Evolutionary conservation across 2,329 filamentous ascomycete genomes (phyloP).

Genomic region (Hawksworthiomyces lignivorus): DNA sequence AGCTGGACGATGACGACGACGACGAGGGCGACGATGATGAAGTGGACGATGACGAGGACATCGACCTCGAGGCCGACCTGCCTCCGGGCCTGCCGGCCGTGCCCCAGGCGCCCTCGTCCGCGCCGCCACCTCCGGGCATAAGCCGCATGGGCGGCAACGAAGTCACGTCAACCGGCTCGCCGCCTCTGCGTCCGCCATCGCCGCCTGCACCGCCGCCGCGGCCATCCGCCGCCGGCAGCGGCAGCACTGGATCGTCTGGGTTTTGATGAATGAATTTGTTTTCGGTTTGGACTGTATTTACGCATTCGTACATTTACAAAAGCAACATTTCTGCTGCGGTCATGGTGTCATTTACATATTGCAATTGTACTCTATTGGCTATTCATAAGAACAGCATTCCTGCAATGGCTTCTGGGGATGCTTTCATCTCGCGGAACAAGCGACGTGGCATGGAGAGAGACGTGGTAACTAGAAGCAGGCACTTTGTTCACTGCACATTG

Average conservation of each 20-base stretch:
- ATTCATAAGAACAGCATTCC: too few relatives aligned
- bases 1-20: neutral
- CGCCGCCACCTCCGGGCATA: conserved; percentile 13
- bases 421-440: too few relatives aligned
- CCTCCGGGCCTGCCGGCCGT: conserved; percentile 7
- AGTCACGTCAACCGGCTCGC: conserved; percentile 19
- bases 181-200: conserved; percentile 7
- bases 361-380: too few relatives aligned
- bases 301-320: too few relatives aligned
- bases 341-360: too few relatives aligned
- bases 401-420: too few relatives aligned
- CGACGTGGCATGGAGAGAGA: too few relatives aligned
- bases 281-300: too few relatives aligned
- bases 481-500: too few relatives aligned
- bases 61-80: conserved; percentile 4
- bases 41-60: neutral
- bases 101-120: conserved; percentile 16
- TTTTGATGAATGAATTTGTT: conserved; percentile 1
- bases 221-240: conserved; percentile 30
- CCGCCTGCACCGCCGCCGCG: conserved; percentile 16
- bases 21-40: conserved; percentile 1
- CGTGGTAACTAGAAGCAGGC: too few relatives aligned
- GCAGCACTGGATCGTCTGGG: conserved; percentile 30
- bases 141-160: conserved; percentile 28
- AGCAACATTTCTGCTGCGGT: too few relatives aligned